Base-by-base conservation (phyloP, 2,329 filamentous ascomycete species). In the Curvularia hawaiiensis region DNA sequence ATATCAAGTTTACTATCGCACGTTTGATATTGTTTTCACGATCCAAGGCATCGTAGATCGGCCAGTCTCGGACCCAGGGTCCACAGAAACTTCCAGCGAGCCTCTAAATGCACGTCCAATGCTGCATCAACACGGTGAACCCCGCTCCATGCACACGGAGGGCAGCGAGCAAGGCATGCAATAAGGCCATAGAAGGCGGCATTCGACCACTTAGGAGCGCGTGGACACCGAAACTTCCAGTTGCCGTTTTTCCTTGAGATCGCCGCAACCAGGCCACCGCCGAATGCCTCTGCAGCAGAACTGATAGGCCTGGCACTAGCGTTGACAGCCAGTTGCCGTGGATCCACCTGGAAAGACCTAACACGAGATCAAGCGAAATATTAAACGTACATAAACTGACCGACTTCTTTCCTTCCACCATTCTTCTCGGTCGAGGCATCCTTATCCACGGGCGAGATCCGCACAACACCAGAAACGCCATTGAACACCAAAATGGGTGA, bases 31-130 rank as follows among this genome's bases (percentile, higher is more conserved):
- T 16, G 50, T 54, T 45, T 46, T 26, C 46, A 50, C 45, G 46
- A 58, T 54, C 46, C 50, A 28, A 39, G 44, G 43, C 50, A 58
- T 33, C 53, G 41, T 30, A 59, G 41, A 52, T 61, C 60, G 60
- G 62, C 52, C 49, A 56, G 49, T 48, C 41, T 62, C 59, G 59
- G 59, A 60, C 49, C 44, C 33, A 41, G 43, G 59, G 48, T 59
- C 61, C 61, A 65, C 60, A 62, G 59, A 63, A 62, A 54, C 54
- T 48, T 57, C 53, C 54, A 54, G 60, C 59, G 59, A 59, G 52
- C 56, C 43, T 60, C 46, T 54, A 33, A 49, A 50, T 33, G 33
- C 51, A 40, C 52, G 50, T 24, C n/a, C 44, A 28, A 44, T 46
- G 51, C 28, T 52, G 41, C 54, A 30, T 54, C 55, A 46, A 58